phyloP scores from a whole-genome alignment of 192 early-diverging fungal genomes.

The Gorgonomyces haynaldii region DNA sequence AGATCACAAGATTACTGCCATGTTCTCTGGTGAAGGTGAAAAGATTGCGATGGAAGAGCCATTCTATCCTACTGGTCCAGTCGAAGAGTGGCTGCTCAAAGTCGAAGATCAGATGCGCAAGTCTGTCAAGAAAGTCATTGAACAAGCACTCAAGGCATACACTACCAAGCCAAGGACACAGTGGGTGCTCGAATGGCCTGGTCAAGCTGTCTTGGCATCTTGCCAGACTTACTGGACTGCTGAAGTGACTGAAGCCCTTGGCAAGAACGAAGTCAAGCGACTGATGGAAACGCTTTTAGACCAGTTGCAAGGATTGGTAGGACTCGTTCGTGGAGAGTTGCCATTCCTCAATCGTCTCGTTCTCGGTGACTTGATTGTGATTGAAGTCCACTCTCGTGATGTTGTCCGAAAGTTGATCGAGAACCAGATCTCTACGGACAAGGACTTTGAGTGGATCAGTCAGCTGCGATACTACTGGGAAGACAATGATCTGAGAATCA shows the following conservation, averaged over 20 bases:
- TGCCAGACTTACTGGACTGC: constrained; percentile 48
- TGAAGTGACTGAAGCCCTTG: constrained; percentile 45
- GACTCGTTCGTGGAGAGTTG: constrained; percentile 42
- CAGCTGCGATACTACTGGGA: constrained; percentile 55
- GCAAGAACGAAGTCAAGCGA: constrained; percentile 27
- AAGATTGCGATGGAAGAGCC: constrained; percentile 35
- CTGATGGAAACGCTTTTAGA: constrained; percentile 24
- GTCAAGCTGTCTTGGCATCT: constrained; percentile 40
- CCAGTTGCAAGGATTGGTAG: constrained; percentile 44
- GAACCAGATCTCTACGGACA: constrained; percentile 30
- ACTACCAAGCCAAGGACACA: constrained; percentile 22
- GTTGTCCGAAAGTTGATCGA: constrained; percentile 48
- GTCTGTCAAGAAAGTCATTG: constrained; percentile 46
- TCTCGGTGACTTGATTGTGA: constrained; percentile 48
- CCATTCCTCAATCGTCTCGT: constrained; percentile 39
- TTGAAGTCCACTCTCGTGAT: constrained; percentile 50
- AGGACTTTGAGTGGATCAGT: constrained; percentile 56
- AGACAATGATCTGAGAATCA: constrained; percentile 44
- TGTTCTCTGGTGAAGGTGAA: constrained; percentile 52
- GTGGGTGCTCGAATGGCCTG: constrained; percentile 51
- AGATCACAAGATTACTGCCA: constrained; percentile 37
- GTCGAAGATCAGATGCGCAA: constrained; percentile 46
- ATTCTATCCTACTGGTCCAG: constrained; percentile 47
- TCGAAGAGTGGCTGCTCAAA: constrained; percentile 46
- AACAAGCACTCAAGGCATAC: constrained; percentile 33